Evolutionary conservation across 768 basidiomycete species (phyloP).

Genomic region (Kwoniella dejecticola): DNA sequence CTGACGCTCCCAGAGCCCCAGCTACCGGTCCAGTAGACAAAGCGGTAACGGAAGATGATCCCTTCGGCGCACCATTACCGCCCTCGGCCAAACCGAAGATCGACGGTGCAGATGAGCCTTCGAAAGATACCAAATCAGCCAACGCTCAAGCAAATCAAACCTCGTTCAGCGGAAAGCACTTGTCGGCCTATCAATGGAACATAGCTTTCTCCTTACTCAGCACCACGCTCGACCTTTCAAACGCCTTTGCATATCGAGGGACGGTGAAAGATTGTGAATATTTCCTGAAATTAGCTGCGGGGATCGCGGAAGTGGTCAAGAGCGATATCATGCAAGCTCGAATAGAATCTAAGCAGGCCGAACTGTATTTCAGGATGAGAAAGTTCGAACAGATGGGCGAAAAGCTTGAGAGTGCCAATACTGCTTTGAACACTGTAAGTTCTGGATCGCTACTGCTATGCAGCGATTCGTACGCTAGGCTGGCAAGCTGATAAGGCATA

Average conservation of each 20-base stretch:
- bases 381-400: conserved; percentile 54
- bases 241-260: conserved; percentile 71
- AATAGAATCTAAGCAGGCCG: conserved; percentile 68
- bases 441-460: no score
- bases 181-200: conserved; percentile 72
- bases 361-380: conserved; percentile 67
- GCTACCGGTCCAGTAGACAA: conserved; percentile 61
- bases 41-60: conserved; percentile 53
- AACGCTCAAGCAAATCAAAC: conserved; percentile 38
- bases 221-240: conserved; percentile 67
- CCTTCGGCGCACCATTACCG: conserved; percentile 55
- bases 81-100: conserved; percentile 20
- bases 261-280: conserved; percentile 83
- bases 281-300: conserved; percentile 75
- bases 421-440: conserved; percentile 24
- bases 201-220: conserved; percentile 62
- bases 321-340: conserved; percentile 68
- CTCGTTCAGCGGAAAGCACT: conserved; percentile 54
- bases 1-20: conserved; percentile 59
- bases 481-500: no score
- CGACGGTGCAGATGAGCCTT: conserved; percentile 44
- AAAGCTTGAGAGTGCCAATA: conserved; percentile 46
- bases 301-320: conserved; percentile 69
- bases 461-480: no score
- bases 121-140: conserved; percentile 24